Evolutionary conservation across 805 yeast species (phyloP), one percentile per base, ranked within the genome.

Genomic region (Starmerella bombicola): DNA sequence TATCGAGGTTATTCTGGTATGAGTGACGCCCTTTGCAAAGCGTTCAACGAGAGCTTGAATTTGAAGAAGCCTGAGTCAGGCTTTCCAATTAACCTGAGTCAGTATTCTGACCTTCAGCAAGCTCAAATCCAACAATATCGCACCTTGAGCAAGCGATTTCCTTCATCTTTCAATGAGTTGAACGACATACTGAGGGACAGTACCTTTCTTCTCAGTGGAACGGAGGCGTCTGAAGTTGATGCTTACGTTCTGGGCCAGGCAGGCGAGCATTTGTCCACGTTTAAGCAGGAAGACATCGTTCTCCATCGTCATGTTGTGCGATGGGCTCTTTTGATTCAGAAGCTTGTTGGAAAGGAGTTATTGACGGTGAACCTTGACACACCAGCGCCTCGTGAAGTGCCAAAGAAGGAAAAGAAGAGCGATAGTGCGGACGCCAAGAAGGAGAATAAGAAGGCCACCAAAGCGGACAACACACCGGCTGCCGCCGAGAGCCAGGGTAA

Each of bases 291-390:
- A 26, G 73, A 76, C 30, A 63, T 76, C 50, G 75, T 78, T 35
- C 62, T 69, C 35, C 67, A 68, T 60, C 80, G 96, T 71, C 96
- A 88, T 62, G 68, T 88, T 44, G 64, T 84, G 46, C 80, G 98
- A 71, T 91, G 97, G 97, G 73, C 75, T 19, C 96, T 86, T 55
- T 72, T 82, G 52, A 64, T 91, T 45, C 97, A 91, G 66, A 73
- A 77, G 55, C 6, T 38, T 3, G 68, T 68, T 13, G 72, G 78
- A 25, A 69, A 73, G 38, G 71, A 73, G 37, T 67, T 74, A 53
- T 57, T 81, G 47, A 57, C 50, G 33, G 60, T 86, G 35, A 75
- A 83, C 56, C 64, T 65, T 50, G 72, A 75, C 51, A 65, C 75
- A 33, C 76, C 68, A 48, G 65, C 83, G 37, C 82, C 95, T 51